phyloP scores from a whole-genome alignment of 2,329 filamentous ascomycete genomes.

The Calonectria pseudoturangicola region DNA sequence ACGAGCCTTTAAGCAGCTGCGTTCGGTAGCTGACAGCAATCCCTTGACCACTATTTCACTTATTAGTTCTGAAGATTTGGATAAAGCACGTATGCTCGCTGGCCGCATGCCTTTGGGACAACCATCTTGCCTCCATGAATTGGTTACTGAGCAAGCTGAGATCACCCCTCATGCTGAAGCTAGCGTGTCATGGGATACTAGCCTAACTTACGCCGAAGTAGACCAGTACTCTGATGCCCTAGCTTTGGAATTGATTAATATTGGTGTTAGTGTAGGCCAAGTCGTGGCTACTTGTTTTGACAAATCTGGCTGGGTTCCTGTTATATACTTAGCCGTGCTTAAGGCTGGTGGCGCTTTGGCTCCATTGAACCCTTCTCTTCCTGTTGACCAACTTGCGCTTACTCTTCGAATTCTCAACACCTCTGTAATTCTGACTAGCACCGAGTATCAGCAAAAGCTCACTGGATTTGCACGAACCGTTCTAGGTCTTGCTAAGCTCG shows the following conservation, averaged over 20 bases:
- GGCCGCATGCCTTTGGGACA: background rate
- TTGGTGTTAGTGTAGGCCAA: conserved; percentile 17
- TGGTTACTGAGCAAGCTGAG: conserved; percentile 10
- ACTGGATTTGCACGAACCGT: conserved; percentile 3
- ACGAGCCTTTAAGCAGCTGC: conserved; percentile 26
- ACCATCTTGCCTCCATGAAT: conserved; percentile 14
- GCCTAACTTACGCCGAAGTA: conserved; percentile 2
- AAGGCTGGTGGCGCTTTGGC: conserved; percentile 35
- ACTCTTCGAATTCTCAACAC: conserved; percentile 3
- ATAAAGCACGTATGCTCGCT: conserved; percentile 15
- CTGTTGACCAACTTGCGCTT: conserved; percentile 12
- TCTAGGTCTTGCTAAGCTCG: conserved; percentile 1
- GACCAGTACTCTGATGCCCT: conserved; percentile 12
- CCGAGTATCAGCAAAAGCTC: conserved; percentile 5
- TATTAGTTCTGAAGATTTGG: background rate
- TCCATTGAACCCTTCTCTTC: conserved; percentile 12
- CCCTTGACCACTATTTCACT: conserved; percentile 21
- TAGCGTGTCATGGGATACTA: conserved; percentile 13
- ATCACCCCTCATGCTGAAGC: conserved; percentile 7
- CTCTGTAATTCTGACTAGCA: conserved; percentile 3
- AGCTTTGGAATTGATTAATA: conserved; percentile 2
- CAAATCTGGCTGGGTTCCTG: conserved; percentile 41
- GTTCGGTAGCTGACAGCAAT: background rate
- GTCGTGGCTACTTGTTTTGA: conserved; percentile 36
- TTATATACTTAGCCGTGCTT: conserved; percentile 37